These are phyloP conservation scores for Orobanche coerulescens DNA, from an alignment of 257 asterid genomes.

Conservation along the genomic window DNA sequence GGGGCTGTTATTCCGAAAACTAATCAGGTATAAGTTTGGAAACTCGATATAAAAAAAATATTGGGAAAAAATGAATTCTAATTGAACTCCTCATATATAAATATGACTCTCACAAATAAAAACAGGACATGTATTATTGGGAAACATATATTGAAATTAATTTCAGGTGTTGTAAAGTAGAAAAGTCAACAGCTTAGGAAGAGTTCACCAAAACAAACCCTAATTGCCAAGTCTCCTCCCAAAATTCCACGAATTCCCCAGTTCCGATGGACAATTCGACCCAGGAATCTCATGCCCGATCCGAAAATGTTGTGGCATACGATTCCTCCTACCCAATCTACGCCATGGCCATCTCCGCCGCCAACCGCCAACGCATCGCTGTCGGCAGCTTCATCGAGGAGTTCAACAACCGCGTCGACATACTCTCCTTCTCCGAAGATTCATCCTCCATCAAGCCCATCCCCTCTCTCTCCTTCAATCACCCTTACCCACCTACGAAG, in stretches of 20 bases:
- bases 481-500: slow-evolving; percentile 90
- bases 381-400: slow-evolving; percentile 74
- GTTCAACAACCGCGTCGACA: slow-evolving; percentile 62
- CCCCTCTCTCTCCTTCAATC: slow-evolving; percentile 65
- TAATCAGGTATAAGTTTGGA: no score
- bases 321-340: slow-evolving; percentile 58
- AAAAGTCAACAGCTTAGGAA: no score
- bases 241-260: not conserved
- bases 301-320: slow-evolving; percentile 43
- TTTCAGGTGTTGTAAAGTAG: no score
- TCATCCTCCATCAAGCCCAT: slow-evolving; percentile 35
- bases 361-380: slow-evolving; percentile 48
- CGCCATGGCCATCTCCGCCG: slow-evolving; percentile 67
- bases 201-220: slow-evolving; percentile 7
- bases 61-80: no score
- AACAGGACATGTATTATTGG: no score
- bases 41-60: no score
- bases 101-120: no score
- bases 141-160: no score
- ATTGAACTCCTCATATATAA: no score
- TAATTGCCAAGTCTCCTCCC: slow-evolving; percentile 4
- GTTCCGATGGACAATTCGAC: slow-evolving; percentile 40
- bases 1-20: no score
- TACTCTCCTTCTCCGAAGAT: slow-evolving; percentile 67
- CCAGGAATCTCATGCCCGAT: slow-evolving; percentile 34